Base-by-base conservation (phyloP, 768 basidiomycete species). In the Coprinopsis cinerea region DNA sequence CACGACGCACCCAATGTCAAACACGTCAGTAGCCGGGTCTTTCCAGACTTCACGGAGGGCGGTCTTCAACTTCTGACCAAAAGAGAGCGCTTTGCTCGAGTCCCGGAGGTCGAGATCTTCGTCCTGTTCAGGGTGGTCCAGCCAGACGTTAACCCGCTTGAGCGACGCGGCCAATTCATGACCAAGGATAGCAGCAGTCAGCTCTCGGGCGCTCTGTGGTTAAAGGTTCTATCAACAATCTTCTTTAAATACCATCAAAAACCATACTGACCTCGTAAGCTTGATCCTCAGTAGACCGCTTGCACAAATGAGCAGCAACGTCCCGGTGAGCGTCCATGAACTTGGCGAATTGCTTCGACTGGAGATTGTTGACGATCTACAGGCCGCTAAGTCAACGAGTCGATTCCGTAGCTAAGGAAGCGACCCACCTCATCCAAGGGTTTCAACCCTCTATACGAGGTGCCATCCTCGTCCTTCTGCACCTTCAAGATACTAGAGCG, bases 191-290 rank as follows among this genome's bases (percentile, higher is more conserved):
- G 87, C 85, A 4, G 83, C 82, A 14, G 83, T 82, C 39, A 95
- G 71, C 60, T 95, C 93, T 34, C 82, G 76, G 1, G 92, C 89
- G 59, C 88, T 91, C 92, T 92, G 54, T n/a, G n/a, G n/a, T n/a
- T n/a, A n/a, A n/a, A 0, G 55, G 30, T 51, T 35, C 39, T 9
- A 40, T 23, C 53, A 49, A 36, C 48, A 28, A 14, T 37, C 51
- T 14, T 9, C 1, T 30, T 10, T n/a, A 22, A 7, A 18, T 1
- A 7, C 35, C 30, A 32, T 47, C 9, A 15, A 18, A 7, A 4
- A 18, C 23, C 2, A 23, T 7, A 62, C 82, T 52, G 56, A 91
- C 92, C 61, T 88, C 84, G 53, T 84, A 89, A 1, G 85, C 82
- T 60, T 89, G 86, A 57, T 91, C 88, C 53, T 89, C 85, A 0